Evolutionary conservation across 1,284 basidiomycete species (phyloP).

Genomic region (Cutaneotrichosporon mucoides): DNA sequence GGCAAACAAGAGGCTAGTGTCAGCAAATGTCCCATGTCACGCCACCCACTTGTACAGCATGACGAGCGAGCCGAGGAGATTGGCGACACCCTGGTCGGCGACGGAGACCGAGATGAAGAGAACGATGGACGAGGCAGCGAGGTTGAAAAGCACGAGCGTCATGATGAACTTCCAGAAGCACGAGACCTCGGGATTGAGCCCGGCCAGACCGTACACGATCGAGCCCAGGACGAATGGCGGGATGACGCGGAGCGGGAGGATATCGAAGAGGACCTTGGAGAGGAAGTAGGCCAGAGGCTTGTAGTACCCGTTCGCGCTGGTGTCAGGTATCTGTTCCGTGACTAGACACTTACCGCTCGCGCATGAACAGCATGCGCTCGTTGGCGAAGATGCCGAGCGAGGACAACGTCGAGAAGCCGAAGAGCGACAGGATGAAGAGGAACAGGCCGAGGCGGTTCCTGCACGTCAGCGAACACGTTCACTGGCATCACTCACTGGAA

Average conservation of each 20-base stretch:
- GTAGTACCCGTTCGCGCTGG: constrained; percentile 92
- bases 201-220: constrained; percentile 88
- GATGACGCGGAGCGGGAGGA: constrained; percentile 85
- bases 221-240: constrained; percentile 91
- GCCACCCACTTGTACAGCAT: constrained; percentile 92
- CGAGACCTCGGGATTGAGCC: constrained; percentile 80
- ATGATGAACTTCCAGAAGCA: constrained; percentile 98
- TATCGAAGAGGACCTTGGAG: constrained; percentile 94
- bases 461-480: not conserved
- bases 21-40: not conserved
- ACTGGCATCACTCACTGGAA: constrained; percentile 64
- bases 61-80: constrained; percentile 84
- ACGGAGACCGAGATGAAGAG: constrained; percentile 85
- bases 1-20: constrained; percentile 78
- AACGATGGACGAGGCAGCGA: constrained; percentile 86
- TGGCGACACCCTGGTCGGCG: constrained; percentile 78
- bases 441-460: constrained; percentile 68
- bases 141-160: constrained; percentile 87
- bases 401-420: constrained; percentile 92
- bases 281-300: constrained; percentile 92
- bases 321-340: constrained; percentile 1
- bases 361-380: constrained; percentile 91
- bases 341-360: constrained; percentile 66
- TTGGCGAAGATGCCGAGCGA: constrained; percentile 88
- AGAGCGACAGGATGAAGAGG: constrained; percentile 91